Conservation (phyloP, 495 filamentous ascomycete species). For the Aspergillus avenaceus region DNA sequence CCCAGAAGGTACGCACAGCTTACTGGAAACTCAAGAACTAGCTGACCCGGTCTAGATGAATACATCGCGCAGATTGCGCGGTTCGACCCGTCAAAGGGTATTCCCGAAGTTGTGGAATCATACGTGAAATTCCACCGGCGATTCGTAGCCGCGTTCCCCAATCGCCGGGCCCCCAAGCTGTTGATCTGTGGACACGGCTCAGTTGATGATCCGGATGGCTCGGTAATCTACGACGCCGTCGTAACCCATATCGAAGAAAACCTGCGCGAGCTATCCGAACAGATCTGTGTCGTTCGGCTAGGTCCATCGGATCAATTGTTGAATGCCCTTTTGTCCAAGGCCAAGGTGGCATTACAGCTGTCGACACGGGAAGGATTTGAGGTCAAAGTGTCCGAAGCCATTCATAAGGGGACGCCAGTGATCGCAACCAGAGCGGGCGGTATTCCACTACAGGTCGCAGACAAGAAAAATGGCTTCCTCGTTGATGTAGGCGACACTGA, state of each 20-base stretch:
- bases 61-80: slow-evolving; percentile 83
- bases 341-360: slow-evolving; percentile 71
- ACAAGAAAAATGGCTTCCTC: slow-evolving; percentile 72
- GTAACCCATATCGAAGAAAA: slow-evolving; percentile 60
- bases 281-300: slow-evolving; percentile 73
- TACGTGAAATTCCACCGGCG: slow-evolving; percentile 69
- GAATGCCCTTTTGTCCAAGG: slow-evolving; percentile 72
- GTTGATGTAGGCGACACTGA: slow-evolving; percentile 70
- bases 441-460: slow-evolving; percentile 74
- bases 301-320: slow-evolving; percentile 77
- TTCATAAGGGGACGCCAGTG: slow-evolving; percentile 79
- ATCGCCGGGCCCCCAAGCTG: slow-evolving; percentile 62
- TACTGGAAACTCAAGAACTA: too few species aligned
- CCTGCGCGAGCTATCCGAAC: slow-evolving; percentile 45
- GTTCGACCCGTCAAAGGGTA: slow-evolving; percentile 86
- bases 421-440: slow-evolving; percentile 77
- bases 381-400: slow-evolving; percentile 83
- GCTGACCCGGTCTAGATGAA: slow-evolving; percentile 38
- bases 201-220: slow-evolving; percentile 81
- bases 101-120: slow-evolving; percentile 72
- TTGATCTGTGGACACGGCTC: slow-evolving; percentile 77
- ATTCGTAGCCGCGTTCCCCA: slow-evolving; percentile 40
- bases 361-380: slow-evolving; percentile 86
- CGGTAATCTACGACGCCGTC: slow-evolving; percentile 66
- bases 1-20: slow-evolving; percentile 64